These are phyloP conservation scores for Apiospora marii DNA, from an alignment of 2,329 filamentous ascomycete species.

Conservation along the genomic window DNA sequence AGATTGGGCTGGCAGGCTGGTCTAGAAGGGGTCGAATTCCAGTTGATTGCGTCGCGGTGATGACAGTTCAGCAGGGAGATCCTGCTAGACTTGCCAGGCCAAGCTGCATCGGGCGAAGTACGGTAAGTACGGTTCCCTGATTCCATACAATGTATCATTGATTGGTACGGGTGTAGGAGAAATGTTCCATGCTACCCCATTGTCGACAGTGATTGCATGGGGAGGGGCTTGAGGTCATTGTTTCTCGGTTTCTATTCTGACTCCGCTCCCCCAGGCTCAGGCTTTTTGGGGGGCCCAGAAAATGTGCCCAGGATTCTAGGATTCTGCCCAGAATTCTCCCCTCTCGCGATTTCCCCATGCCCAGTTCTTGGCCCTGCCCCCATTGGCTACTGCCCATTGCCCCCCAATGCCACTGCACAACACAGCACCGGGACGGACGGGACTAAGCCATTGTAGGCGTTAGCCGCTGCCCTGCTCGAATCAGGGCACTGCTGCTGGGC, in stretches of 20 bases:
- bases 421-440: background rate
- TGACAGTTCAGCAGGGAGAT: background rate
- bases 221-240: background rate
- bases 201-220: constrained; percentile 1
- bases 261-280: constrained; percentile 15
- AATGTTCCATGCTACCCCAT: background rate
- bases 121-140: background rate
- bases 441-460: background rate
- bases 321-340: background rate
- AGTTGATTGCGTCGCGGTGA: background rate
- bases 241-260: background rate
- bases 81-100: background rate
- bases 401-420: background rate
- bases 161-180: background rate
- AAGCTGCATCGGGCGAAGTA: background rate
- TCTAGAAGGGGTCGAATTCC: background rate
- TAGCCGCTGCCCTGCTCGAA: background rate
- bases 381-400: no score
- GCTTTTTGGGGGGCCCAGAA: background rate
- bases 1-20: background rate
- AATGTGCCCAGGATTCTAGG: background rate
- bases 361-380: background rate
- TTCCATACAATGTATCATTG: background rate
- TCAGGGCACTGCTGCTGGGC: background rate
- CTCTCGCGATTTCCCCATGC: constrained; percentile 11